Evolutionary conservation across 306 rosid genomes (phyloP).

Genomic region (Alnus glutinosa): DNA sequence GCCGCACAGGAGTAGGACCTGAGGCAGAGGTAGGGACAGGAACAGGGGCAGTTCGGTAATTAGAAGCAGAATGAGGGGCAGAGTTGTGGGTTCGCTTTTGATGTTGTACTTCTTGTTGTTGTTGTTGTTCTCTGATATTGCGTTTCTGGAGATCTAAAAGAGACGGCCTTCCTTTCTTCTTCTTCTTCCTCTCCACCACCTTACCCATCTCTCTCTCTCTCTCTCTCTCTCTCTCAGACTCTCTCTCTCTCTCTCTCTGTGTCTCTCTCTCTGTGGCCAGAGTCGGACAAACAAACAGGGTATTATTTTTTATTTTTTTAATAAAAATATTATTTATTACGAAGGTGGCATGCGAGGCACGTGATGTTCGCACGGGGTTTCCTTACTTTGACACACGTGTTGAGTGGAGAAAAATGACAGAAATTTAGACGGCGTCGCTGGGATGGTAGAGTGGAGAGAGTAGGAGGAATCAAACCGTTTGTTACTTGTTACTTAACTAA

Average conservation of each 20-base stretch:
- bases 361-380: constrained; percentile 25
- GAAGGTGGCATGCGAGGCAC: constrained; percentile 39
- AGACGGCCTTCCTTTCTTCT: constrained; percentile 81
- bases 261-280: constrained; percentile 35
- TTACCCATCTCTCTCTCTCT: constrained; percentile 46
- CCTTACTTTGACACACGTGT: constrained; percentile 11
- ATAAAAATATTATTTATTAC: neutral
- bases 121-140: constrained; percentile 46
- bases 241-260: constrained; percentile 24
- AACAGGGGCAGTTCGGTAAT: constrained; percentile 37
- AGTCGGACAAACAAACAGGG: constrained; percentile 52
- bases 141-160: constrained; percentile 74
- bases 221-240: constrained; percentile 4
- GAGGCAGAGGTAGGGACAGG: constrained; percentile 15
- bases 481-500: too few relatives aligned
- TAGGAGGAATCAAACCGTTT: too few relatives aligned
- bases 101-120: constrained; percentile 15
- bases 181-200: constrained; percentile 71
- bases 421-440: too few relatives aligned
- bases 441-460: too few relatives aligned
- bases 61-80: constrained; percentile 40
- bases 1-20: constrained; percentile 35
- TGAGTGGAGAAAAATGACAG: too few relatives aligned
- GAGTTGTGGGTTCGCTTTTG: constrained; percentile 28
- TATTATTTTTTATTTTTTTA: constrained; percentile 33